phyloP scores from a whole-genome alignment of 441 rosid genomes.

The Breynia disticha region DNA sequence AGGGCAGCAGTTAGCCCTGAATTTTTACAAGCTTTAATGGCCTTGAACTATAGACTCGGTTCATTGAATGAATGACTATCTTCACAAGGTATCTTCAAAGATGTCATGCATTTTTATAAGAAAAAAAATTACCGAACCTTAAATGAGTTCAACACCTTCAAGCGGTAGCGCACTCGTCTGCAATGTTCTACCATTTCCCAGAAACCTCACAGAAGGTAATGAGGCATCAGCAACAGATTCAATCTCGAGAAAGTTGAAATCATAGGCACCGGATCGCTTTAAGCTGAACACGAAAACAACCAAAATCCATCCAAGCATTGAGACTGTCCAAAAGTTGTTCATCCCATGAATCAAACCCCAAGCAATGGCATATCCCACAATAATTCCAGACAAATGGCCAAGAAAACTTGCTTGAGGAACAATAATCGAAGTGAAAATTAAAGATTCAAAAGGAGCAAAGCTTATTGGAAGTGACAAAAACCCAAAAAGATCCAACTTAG shows the following conservation, averaged over 20 bases:
- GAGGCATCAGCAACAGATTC: constrained; percentile 80
- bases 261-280: constrained; percentile 84
- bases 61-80: constrained; percentile 1
- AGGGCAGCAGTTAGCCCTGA: neutral
- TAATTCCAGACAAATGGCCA: constrained; percentile 85
- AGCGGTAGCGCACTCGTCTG: constrained; percentile 66
- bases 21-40: neutral
- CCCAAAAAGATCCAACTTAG: constrained; percentile 83
- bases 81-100: constrained; percentile 1
- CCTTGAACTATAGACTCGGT: neutral
- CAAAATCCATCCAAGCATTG: constrained; percentile 73
- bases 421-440: constrained; percentile 86
- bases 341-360: constrained; percentile 94
- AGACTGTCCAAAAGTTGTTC: constrained; percentile 90
- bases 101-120: constrained; percentile 3
- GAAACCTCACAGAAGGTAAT: constrained; percentile 70
- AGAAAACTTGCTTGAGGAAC: constrained; percentile 97
- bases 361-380: constrained; percentile 87
- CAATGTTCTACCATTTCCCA: constrained; percentile 67
- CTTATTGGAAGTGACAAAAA: constrained; percentile 87
- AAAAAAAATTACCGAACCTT: constrained; percentile 10
- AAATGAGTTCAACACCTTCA: constrained; percentile 62
- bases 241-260: constrained; percentile 70
- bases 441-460: constrained; percentile 89
- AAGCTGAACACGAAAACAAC: constrained; percentile 71